Conservation (phyloP, 129 eudicot genomes). For the Saussurea involucrata region DNA sequence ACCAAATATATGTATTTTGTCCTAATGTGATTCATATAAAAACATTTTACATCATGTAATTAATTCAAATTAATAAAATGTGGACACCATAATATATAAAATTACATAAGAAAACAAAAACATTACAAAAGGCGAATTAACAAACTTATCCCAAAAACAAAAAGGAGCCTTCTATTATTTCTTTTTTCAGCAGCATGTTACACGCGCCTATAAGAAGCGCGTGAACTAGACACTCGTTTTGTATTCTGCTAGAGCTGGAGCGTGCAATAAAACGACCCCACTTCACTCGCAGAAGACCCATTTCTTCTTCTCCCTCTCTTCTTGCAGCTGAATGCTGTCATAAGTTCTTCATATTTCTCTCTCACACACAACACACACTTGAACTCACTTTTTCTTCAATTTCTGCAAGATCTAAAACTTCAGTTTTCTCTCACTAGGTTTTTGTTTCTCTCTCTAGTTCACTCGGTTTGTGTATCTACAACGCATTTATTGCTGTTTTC, state of each 20-base stretch:
- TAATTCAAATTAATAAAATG: background rate
- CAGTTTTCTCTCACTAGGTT: conserved; percentile 25
- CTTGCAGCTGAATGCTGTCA: conserved; percentile 12
- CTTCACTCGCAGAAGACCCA: conserved; percentile 22
- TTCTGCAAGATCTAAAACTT: conserved; percentile 18
- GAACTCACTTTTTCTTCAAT: background rate
- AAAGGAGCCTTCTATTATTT: conserved; percentile 30
- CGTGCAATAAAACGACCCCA: conserved; percentile 31
- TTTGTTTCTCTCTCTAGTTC: conserved; percentile 13
- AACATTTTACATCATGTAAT: background rate
- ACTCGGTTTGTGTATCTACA: conserved; percentile 13
- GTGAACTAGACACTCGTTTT: conserved; percentile 10
- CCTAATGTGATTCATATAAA: background rate
- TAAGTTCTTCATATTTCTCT: conserved; percentile 28
- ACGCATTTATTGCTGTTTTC: conserved; percentile 6
- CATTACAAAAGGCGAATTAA: conserved; percentile 16
- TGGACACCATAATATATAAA: background rate
- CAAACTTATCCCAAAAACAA: conserved; percentile 27
- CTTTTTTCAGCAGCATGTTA: background rate
- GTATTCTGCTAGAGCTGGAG: conserved; percentile 22
- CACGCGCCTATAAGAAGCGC: conserved; percentile 23
- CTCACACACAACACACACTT: conserved; percentile 18
- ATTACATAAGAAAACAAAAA: conserved; percentile 6
- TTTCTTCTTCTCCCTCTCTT: conserved; percentile 16
- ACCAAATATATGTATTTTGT: too few species aligned